phyloP scores from a whole-genome alignment of 1,139 yeast genomes.

The Zygosaccharomyces pseudobailii region DNA sequence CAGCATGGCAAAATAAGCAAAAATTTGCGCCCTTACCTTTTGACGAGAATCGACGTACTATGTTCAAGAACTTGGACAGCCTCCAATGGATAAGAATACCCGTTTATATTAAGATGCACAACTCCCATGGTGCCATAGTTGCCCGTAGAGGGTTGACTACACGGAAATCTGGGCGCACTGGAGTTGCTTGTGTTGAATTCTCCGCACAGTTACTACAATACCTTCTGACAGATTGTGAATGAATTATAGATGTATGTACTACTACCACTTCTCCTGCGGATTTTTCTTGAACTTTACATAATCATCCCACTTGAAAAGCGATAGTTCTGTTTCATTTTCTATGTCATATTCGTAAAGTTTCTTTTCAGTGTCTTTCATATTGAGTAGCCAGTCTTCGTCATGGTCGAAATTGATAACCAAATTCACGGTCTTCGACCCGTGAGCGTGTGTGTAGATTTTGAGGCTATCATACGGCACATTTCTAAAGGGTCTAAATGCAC shows the following conservation, averaged over 20 bases:
- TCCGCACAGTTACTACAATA: constrained; percentile 24
- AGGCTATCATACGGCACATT: constrained; percentile 70
- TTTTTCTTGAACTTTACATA: constrained; percentile 66
- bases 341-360: constrained; percentile 63
- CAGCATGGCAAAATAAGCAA: constrained; percentile 13
- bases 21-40: constrained; percentile 37
- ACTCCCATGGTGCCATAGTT: constrained; percentile 70
- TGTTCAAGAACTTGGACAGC: constrained; percentile 47
- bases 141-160: constrained; percentile 54
- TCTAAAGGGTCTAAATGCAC: constrained; percentile 77
- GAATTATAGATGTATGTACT: constrained; percentile 1
- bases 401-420: constrained; percentile 84
- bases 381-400: constrained; percentile 60
- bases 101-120: constrained; percentile 57
- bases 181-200: constrained; percentile 30
- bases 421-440: constrained; percentile 90
- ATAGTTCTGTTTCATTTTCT: constrained; percentile 87
- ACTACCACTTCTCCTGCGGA: constrained; percentile 90
- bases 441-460: constrained; percentile 90
- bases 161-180: constrained; percentile 25
- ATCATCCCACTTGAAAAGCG: constrained; percentile 63
- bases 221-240: constrained; percentile 12
- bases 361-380: constrained; percentile 38
- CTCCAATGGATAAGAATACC: constrained; percentile 68
- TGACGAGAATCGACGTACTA: constrained; percentile 40